Evolutionary conservation across 2,329 filamentous ascomycete genomes (phyloP).

Genomic region (Stylonectria norvegica): DNA sequence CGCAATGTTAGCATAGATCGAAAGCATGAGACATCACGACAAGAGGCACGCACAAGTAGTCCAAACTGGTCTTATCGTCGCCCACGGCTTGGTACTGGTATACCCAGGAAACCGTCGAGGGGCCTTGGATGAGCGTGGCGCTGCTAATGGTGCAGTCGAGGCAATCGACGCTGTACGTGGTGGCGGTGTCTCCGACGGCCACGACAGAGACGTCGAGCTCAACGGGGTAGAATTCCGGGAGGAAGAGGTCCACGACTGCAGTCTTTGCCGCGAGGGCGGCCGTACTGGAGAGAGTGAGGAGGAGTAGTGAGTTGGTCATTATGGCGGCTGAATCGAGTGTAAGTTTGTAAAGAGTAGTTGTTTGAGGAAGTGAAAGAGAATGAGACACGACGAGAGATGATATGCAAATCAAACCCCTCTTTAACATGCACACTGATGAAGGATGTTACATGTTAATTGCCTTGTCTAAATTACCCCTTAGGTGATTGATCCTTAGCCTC

Average conservation of each 20-base stretch:
- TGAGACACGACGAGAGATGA: constrained; percentile 3
- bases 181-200: constrained; percentile 24
- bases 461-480: too few relatives aligned
- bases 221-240: constrained; percentile 23
- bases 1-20: too few relatives aligned
- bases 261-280: constrained; percentile 24
- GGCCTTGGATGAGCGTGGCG: constrained; percentile 27
- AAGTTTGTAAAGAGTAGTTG: constrained; percentile 4
- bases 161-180: constrained; percentile 32
- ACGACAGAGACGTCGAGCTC: constrained; percentile 30
- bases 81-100: constrained; percentile 7
- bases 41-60: too few relatives aligned
- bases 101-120: constrained; percentile 23
- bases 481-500: too few relatives aligned
- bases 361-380: constrained; percentile 12
- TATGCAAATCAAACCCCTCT: constrained; percentile 5
- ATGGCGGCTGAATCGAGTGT: constrained; percentile 1
- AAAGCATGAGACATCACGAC: too few relatives aligned
- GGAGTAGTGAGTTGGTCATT: constrained; percentile 26
- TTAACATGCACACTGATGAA: too few relatives aligned
- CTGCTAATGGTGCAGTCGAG: constrained; percentile 4
- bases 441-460: too few relatives aligned
- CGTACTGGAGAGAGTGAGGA: constrained; percentile 22
- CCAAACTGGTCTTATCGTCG: too few relatives aligned
- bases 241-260: constrained; percentile 27